These are phyloP conservation scores for Crithidia fasciculata DNA, from an alignment of 208 protist species.

Conservation along the genomic window DNA sequence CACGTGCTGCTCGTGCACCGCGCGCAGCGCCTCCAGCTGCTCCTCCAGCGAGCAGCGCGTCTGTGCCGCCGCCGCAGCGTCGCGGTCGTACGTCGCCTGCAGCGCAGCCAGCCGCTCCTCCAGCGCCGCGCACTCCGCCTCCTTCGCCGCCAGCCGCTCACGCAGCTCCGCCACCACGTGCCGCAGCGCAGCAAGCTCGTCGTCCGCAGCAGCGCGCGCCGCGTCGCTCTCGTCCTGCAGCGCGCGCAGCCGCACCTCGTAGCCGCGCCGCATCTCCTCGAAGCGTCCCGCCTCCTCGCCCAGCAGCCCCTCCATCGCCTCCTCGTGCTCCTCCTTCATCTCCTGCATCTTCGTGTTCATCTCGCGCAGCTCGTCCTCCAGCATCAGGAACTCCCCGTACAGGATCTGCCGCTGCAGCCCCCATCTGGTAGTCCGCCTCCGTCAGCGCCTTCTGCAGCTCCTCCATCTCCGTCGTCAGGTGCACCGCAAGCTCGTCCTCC, in stretches of 20 bases:
- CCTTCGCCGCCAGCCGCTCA: conserved; percentile 26
- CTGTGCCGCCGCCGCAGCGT: neutral
- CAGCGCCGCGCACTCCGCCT: conserved; percentile 35
- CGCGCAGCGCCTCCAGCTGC: conserved; percentile 15
- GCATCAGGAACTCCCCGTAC: conserved; percentile 63
- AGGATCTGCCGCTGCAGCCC: conserved; percentile 67
- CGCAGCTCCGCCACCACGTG: conserved; percentile 22
- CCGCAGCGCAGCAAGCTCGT: conserved; percentile 31
- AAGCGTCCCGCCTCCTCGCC: conserved; percentile 53
- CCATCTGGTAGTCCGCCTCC: conserved; percentile 68
- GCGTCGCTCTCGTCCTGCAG: conserved; percentile 29
- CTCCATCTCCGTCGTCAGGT: conserved; percentile 66
- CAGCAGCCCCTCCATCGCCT: conserved; percentile 63
- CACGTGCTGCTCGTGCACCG: conserved; percentile 21
- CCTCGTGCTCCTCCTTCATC: conserved; percentile 76
- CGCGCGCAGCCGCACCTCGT: conserved; percentile 36
- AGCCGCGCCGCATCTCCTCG: conserved; percentile 46
- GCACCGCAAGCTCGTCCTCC: conserved; percentile 63
- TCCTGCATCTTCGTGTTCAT: conserved; percentile 77
- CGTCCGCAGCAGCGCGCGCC: conserved; percentile 12
- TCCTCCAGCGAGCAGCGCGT: conserved; percentile 35
- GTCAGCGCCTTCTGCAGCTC: conserved; percentile 58
- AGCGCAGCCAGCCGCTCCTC: conserved; percentile 28
- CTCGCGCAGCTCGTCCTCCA: conserved; percentile 70
- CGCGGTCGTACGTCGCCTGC: conserved; percentile 19